Conservation (phyloP, 768 basidiomycete genomes). For the Holtermannia corniformis region DNA sequence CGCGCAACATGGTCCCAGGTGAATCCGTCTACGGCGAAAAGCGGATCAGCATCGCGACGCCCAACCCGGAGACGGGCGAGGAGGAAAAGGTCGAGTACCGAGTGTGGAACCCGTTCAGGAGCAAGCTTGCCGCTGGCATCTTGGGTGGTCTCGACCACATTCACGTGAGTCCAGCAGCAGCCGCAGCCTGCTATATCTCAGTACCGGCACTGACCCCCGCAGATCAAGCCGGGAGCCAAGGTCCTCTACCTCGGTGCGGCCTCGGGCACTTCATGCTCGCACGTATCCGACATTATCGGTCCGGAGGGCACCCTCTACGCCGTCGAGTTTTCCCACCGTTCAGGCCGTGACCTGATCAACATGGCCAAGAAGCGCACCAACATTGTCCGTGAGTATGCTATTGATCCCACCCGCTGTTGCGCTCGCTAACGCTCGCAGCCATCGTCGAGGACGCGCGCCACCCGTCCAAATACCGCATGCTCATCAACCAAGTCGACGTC, state of each 20-base stretch:
- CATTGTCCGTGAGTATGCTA: conserved; percentile 73
- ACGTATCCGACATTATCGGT: conserved; percentile 97
- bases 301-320: conserved; percentile 96
- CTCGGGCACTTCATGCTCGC: conserved; percentile 93
- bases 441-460: conserved; percentile 96
- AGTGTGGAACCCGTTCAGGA: conserved; percentile 99
- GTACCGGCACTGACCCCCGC: neutral
- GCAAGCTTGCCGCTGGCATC: conserved; percentile 92
- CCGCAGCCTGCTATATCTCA: neutral
- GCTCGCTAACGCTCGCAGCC: conserved; percentile 34
- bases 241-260: conserved; percentile 97
- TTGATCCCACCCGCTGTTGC: neutral
- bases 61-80: conserved; percentile 43
- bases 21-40: conserved; percentile 99
- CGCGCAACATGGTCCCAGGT: conserved; percentile 93
- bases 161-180: conserved; percentile 44
- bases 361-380: conserved; percentile 99
- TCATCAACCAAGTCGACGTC: conserved; percentile 87
- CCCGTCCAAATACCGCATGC: conserved; percentile 95
- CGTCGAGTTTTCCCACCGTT: conserved; percentile 93
- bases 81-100: conserved; percentile 86
- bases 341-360: conserved; percentile 93
- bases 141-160: conserved; percentile 90
- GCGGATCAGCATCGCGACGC: conserved; percentile 67
- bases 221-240: conserved; percentile 83